Conservation (phyloP, 2,329 filamentous ascomycete species). For the Stylonectria norvegica region DNA sequence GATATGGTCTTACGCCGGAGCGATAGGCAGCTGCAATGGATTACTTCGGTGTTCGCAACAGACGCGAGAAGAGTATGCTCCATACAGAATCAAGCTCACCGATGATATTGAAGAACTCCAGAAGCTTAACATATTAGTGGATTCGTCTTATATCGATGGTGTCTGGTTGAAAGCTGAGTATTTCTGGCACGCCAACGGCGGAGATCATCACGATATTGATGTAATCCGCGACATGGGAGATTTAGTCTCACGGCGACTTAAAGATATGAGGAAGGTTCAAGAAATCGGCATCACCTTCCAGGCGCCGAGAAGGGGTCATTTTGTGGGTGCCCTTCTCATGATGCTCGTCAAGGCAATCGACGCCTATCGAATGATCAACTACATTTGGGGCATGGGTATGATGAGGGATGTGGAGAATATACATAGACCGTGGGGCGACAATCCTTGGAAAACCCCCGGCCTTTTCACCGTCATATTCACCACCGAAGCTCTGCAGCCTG, state of each 20-base stretch:
- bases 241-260: not conserved
- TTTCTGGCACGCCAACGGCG: not conserved
- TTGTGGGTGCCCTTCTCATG: constrained; percentile 8
- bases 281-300: constrained; percentile 1
- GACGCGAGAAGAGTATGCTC: constrained; percentile 5
- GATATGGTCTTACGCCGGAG: constrained; percentile 5
- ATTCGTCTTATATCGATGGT: constrained; percentile 8
- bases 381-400: not conserved
- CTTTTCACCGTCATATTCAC: constrained; percentile 5
- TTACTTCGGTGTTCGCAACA: constrained; percentile 9
- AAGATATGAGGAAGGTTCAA: not conserved
- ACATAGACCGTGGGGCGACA: too few species aligned
- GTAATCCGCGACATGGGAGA: constrained; percentile 8
- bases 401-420: too few species aligned
- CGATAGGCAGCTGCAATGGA: not conserved
- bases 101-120: not conserved
- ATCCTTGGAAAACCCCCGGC: not conserved
- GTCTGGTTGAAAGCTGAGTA: constrained; percentile 12
- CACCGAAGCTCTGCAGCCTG: constrained; percentile 2
- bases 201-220: not conserved
- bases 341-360: constrained; percentile 13
- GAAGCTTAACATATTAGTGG: constrained; percentile 4
- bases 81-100: constrained; percentile 2
- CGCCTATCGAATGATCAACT: not conserved
- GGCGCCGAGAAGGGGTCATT: constrained; percentile 9